phyloP scores from a whole-genome alignment of 73 alveolate genomes.

The Uronychia setigera region DNA sequence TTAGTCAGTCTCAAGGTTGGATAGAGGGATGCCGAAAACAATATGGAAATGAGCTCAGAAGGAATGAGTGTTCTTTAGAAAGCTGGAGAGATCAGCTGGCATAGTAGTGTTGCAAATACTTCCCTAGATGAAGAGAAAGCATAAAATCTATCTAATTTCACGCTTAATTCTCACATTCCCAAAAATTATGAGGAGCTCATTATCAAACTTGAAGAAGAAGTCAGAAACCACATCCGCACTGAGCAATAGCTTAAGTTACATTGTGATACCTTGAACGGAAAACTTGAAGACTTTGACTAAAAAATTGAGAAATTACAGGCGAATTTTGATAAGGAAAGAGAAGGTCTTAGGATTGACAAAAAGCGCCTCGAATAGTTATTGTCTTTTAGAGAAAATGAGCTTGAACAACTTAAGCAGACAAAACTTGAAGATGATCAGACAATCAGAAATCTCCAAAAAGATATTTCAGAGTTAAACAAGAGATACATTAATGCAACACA shows the following conservation, averaged over 20 bases:
- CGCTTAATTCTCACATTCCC: constrained; percentile 20
- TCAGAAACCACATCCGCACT: constrained; percentile 81
- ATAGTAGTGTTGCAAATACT: not conserved
- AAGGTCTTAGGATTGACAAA: not conserved
- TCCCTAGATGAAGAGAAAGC: not conserved
- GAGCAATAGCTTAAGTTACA: constrained; percentile 88
- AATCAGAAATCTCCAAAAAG: not conserved
- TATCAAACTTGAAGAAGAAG: constrained; percentile 77
- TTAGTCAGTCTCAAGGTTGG: not conserved
- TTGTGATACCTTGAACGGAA: constrained; percentile 70
- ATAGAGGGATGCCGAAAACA: constrained; percentile 4
- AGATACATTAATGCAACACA: not conserved
- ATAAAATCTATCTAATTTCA: not conserved
- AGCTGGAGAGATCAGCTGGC: not conserved
- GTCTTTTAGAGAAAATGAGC: not conserved
- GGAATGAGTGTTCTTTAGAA: not conserved
- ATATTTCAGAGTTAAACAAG: not conserved
- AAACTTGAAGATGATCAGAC: not conserved
- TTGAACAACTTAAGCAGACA: not conserved
- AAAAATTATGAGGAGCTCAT: constrained; percentile 77
- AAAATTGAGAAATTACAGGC: constrained; percentile 27
- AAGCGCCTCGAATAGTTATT: not conserved
- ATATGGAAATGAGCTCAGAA: not conserved
- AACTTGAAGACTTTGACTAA: constrained; percentile 79
- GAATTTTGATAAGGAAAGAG: not conserved